Percentiles rank a stretch among this genome's conserved stretches.
Conservation (phyloP, 257 asterid genomes). For the Cordia subcordata region DNA sequence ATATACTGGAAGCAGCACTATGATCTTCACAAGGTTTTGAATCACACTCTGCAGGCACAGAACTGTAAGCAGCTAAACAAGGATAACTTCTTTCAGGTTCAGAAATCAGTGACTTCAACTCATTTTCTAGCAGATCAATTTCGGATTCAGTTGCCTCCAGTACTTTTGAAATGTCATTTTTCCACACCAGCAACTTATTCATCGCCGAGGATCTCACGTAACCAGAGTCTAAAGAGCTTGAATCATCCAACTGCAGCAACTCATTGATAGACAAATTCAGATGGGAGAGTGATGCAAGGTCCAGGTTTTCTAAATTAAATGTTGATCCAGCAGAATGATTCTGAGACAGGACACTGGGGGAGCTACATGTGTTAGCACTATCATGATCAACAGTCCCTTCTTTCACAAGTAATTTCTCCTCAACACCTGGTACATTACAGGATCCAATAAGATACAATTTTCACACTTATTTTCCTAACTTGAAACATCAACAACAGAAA, state of each 20-base stretch:
- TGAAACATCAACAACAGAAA: neutral
- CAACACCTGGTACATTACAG: constrained; percentile 40
- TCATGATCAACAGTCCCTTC: constrained; percentile 34
- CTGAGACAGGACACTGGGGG: constrained; percentile 39
- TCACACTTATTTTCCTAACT: neutral
- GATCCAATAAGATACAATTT: constrained; percentile 12
- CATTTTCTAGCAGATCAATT: constrained; percentile 71
- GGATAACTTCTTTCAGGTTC: constrained; percentile 26
- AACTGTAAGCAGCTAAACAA: constrained; percentile 35
- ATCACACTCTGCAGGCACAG: constrained; percentile 33
- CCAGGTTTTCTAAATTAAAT: constrained; percentile 57
- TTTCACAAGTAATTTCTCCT: constrained; percentile 49
- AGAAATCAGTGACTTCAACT: constrained; percentile 43
- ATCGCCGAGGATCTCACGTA: constrained; percentile 38
- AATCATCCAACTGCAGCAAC: constrained; percentile 47
- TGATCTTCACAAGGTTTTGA: constrained; percentile 38
- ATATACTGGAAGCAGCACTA: constrained; percentile 27
- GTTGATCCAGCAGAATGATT: constrained; percentile 35
- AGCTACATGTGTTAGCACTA: constrained; percentile 36
- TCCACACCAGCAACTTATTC: constrained; percentile 64
- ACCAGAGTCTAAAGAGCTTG: constrained; percentile 40
- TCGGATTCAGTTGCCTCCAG: constrained; percentile 68
- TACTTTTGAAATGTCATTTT: constrained; percentile 52
- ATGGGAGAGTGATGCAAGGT: constrained; percentile 42
- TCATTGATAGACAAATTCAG: constrained; percentile 54